Evolutionary conservation across 768 basidiomycete genomes (phyloP).

Genomic region (Phlegmacium glaucopus): DNA sequence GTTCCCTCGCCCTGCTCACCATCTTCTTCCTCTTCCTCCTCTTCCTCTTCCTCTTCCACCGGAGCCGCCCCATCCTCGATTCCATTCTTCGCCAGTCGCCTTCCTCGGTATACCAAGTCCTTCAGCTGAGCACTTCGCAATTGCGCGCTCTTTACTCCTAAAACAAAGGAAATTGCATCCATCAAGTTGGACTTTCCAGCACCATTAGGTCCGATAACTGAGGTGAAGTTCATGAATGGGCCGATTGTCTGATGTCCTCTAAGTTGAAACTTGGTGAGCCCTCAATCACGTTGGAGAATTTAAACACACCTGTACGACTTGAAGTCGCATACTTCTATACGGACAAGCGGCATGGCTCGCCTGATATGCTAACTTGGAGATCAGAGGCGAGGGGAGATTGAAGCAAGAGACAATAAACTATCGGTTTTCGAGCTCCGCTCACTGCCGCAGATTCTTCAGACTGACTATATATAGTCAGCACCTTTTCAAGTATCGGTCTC

Average conservation of each 20-base stretch:
- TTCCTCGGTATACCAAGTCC: slow-evolving; percentile 94
- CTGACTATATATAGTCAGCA: no score
- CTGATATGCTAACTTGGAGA: no score
- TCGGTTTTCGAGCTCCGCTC: no score
- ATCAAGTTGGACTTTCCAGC: slow-evolving; percentile 98
- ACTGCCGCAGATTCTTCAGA: no score
- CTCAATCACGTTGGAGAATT: not conserved
- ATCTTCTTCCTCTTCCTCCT: slow-evolving; percentile 46
- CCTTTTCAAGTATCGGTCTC: no score
- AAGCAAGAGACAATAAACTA: no score
- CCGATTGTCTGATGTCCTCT: slow-evolving; percentile 85
- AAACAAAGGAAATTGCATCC: slow-evolving; percentile 99
- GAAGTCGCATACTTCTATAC: slow-evolving; percentile 93
- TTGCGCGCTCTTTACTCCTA: slow-evolving; percentile 93
- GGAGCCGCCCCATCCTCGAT: slow-evolving; percentile 41
- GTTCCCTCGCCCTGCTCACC: slow-evolving; percentile 68
- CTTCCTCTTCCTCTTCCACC: slow-evolving; percentile 47
- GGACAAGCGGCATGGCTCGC: slow-evolving; percentile 78
- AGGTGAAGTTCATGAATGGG: slow-evolving; percentile 91
- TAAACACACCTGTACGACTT: slow-evolving; percentile 80
- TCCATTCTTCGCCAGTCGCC: slow-evolving; percentile 53
- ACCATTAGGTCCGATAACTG: slow-evolving; percentile 97
- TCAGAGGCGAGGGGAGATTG: no score
- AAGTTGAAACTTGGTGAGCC: slow-evolving; percentile 1
- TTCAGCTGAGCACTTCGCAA: slow-evolving; percentile 91